Conservation (phyloP, 495 filamentous ascomycete species). For the Podospora pseudopauciseta region DNA sequence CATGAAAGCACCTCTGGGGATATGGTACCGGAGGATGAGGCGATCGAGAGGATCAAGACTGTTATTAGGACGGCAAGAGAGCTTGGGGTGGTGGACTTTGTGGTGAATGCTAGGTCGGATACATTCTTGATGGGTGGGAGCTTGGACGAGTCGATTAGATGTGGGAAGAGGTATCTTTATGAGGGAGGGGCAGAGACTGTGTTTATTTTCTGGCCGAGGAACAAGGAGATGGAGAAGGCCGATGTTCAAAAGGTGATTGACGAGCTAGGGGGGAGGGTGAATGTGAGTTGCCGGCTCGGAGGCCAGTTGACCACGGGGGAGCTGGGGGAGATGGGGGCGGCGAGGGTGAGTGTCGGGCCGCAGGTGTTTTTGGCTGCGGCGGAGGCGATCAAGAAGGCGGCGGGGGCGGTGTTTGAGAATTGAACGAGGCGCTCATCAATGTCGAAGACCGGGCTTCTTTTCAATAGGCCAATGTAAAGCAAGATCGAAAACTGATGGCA, state of each 20-base stretch:
- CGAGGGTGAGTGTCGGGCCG: slow-evolving; percentile 46
- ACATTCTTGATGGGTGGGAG: slow-evolving; percentile 30
- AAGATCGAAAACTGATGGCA: too few relatives aligned
- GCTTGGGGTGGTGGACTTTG: slow-evolving; percentile 46
- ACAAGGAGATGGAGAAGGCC: slow-evolving; percentile 27
- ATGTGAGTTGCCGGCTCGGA: slow-evolving; percentile 24
- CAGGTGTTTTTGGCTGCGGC: slow-evolving; percentile 18
- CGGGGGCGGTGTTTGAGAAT: slow-evolving; percentile 12
- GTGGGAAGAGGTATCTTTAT: slow-evolving; percentile 43
- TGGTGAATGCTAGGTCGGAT: slow-evolving; percentile 50
- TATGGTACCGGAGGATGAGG: slow-evolving; percentile 35
- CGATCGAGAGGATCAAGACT: slow-evolving; percentile 37
- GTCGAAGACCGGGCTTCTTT: background rate
- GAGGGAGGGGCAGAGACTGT: slow-evolving; percentile 49
- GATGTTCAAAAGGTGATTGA: slow-evolving; percentile 39
- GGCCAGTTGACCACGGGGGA: slow-evolving; percentile 29
- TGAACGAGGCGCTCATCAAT: background rate
- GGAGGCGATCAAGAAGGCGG: slow-evolving; percentile 11
- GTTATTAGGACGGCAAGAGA: slow-evolving; percentile 33
- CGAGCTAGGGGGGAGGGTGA: slow-evolving; percentile 32
- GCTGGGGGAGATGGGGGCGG: slow-evolving; percentile 41
- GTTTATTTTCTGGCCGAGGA: slow-evolving; percentile 38
- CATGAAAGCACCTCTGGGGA: slow-evolving; percentile 22
- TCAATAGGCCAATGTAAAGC: too few relatives aligned
- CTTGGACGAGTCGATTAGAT: slow-evolving; percentile 42